Percentiles rank a stretch among this genome's conserved stretches.
phyloP scores from a whole-genome alignment of 768 basidiomycete genomes.

The Dioszegia crocea region DNA sequence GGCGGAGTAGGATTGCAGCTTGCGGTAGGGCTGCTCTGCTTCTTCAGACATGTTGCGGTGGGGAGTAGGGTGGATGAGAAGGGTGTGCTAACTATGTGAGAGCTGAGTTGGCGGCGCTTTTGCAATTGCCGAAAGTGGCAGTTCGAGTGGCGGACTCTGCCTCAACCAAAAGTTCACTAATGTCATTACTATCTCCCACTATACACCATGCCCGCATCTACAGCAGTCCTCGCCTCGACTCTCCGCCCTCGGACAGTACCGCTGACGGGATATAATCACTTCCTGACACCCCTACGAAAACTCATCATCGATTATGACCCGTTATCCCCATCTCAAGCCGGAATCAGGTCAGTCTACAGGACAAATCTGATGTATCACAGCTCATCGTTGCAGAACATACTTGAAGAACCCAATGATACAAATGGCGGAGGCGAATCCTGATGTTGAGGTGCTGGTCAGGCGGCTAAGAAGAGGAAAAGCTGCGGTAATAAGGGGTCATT shows the following conservation, averaged over 20 bases:
- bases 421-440: conserved; percentile 44
- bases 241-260: conserved; percentile 29
- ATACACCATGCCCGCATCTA: neutral
- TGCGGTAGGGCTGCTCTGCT: conserved; percentile 23
- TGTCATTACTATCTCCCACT: too few species aligned
- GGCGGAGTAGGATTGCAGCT: conserved; percentile 79
- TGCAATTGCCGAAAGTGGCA: conserved; percentile 7
- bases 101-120: neutral
- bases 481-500: conserved; percentile 46
- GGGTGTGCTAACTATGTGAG: too few species aligned
- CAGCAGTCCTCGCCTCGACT: neutral
- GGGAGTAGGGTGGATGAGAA: too few species aligned
- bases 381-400: conserved; percentile 41
- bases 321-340: conserved; percentile 35
- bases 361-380: neutral
- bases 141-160: neutral
- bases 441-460: conserved; percentile 47
- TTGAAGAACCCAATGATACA: conserved; percentile 34
- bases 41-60: conserved; percentile 17
- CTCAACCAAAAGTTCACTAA: neutral
- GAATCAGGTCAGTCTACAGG: conserved; percentile 30
- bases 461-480: conserved; percentile 39
- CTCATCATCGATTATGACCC: conserved; percentile 46
- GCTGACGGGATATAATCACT: conserved; percentile 44
- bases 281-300: conserved; percentile 42